A percentile compares a stretch with the other conserved stretches of the same genome.
Conservation (phyloP, 257 asterid species). For the Nicotiana tabacum region DNA sequence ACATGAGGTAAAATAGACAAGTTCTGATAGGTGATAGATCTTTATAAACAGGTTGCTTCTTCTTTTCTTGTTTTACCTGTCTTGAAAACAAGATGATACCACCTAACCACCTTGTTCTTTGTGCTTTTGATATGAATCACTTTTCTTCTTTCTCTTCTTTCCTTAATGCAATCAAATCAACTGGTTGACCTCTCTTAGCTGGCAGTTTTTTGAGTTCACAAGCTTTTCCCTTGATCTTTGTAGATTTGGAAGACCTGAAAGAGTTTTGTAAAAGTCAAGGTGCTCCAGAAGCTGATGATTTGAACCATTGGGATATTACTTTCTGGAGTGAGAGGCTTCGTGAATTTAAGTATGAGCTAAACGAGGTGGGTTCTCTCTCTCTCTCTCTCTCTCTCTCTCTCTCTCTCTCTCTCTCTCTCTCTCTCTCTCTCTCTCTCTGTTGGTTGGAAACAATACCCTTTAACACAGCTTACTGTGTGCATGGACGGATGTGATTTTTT, state of each 20-base stretch:
- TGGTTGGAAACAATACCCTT: not conserved
- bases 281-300: constrained; percentile 76
- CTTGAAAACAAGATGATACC: not conserved
- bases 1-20: not conserved
- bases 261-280: constrained; percentile 68
- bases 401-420: not conserved
- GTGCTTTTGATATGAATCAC: not conserved
- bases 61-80: not conserved
- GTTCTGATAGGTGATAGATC: not conserved
- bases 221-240: constrained; percentile 1
- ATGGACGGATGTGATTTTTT: not conserved
- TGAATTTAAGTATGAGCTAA: constrained; percentile 84
- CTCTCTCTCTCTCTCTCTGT: not conserved
- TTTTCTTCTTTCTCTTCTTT: constrained; percentile 10
- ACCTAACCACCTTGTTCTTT: not conserved
- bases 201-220: not conserved
- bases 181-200: not conserved
- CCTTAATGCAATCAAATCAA: constrained; percentile 2
- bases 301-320: constrained; percentile 75
- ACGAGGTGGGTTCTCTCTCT: constrained; percentile 50
- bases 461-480: not conserved
- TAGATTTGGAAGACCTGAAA: constrained; percentile 88
- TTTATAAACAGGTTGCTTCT: not conserved
- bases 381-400: not conserved
- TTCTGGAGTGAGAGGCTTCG: constrained; percentile 99